Base-by-base conservation (phyloP, 2,329 filamentous ascomycete genomes). In the Aspergillus ochraceus region DNA sequence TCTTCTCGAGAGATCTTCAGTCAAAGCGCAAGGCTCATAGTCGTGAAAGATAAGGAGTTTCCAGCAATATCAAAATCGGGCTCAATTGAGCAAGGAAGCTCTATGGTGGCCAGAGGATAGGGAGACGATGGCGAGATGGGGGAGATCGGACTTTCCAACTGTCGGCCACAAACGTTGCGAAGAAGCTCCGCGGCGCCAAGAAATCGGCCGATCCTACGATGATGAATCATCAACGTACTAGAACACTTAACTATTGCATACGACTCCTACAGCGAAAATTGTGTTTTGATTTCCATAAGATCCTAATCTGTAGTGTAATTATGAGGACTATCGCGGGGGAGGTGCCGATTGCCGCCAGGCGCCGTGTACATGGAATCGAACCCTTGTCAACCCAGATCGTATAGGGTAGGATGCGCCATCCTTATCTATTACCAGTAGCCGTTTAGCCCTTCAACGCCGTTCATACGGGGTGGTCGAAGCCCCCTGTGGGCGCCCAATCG, bases 171-270 rank as follows among this genome's bases (percentile, higher is more conserved):
- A 46, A 19, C 26, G 54, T 12, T 57, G 30, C 19, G 52, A 56
- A 58, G 55, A 58, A 52, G 52, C 55, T 62, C 53, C 58, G 57
- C 36, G 56, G 19, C 32, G 62, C 60, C 60, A 64, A 64, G 62
- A 59, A 39, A 54, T 53, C 49, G 22, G 46, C 49, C 36, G 36
- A 42, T 42, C 32, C 5, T 36, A 52, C 53, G 54, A 53, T 47
- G 47, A 55, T 45, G 50, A 47, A 36, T 26, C 22, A 42, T 17
- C 24, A 24, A 36, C 6, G 12, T 36, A 36, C 30, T 8, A 29
- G 26, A 29, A 9, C 26, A 29, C 8, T 22, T 22, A 22, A 22
- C 22, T 22, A 22, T 22, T 22, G 22, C 22, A 22, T 22, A 22
- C 22, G 22, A 4, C 22, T 22, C 22, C 22, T 24, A 24, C 24